phyloP scores from a whole-genome alignment of 305 asterid genomes.

The Stenogyne calaminthoides region DNA sequence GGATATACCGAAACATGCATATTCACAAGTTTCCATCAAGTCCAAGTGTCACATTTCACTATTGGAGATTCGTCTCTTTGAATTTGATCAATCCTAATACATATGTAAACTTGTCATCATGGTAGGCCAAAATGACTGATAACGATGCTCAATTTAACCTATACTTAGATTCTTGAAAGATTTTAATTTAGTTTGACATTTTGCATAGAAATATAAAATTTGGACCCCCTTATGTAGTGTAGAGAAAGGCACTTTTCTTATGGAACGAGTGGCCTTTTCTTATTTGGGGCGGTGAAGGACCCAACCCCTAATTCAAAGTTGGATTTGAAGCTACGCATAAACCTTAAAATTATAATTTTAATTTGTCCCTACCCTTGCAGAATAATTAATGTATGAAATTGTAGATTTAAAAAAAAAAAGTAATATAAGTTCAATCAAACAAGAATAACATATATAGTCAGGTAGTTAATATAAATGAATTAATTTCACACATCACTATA shows the following conservation, averaged over 20 bases:
- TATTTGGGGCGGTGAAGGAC: no score
- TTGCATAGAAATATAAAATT: not conserved
- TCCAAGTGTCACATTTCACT: not conserved
- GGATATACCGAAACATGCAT: not conserved
- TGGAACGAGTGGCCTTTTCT: no score
- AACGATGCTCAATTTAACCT: conserved; percentile 2
- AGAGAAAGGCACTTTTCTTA: not conserved
- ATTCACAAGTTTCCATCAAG: conserved; percentile 11
- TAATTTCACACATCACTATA: no score
- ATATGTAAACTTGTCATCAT: not conserved
- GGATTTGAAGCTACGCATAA: no score
- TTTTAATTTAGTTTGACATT: conserved; percentile 5
- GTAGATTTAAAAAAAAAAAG: no score
- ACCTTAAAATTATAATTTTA: not conserved
- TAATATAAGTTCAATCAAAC: no score
- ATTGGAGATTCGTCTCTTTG: conserved; percentile 17
- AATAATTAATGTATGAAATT: not conserved
- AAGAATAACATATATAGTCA: no score
- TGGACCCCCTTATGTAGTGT: not conserved
- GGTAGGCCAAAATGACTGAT: conserved; percentile 20
- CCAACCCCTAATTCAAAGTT: no score
- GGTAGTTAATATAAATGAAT: no score
- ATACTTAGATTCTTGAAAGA: conserved; percentile 13
- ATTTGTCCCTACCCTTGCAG: not conserved
- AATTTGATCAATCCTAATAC: conserved; percentile 4